These are phyloP conservation scores for Ustilago loliicola DNA, from an alignment of 1,284 basidiomycete species.

Conservation along the genomic window DNA sequence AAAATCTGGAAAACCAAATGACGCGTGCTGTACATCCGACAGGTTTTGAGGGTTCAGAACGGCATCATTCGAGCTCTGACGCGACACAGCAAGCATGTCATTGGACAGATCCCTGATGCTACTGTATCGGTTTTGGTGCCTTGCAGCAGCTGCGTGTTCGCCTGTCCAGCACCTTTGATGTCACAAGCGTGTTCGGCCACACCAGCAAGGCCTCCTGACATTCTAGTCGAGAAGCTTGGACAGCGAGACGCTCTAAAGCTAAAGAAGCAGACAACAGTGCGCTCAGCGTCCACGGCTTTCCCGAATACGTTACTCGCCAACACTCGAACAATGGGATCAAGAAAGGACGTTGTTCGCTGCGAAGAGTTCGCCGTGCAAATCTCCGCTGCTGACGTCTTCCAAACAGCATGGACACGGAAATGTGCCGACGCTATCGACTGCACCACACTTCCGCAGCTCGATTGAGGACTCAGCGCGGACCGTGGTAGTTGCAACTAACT, in stretches of 20 bases:
- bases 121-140: background rate
- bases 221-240: too few species aligned
- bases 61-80: too few species aligned
- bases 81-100: too few species aligned
- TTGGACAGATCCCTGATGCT: background rate
- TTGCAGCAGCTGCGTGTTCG: conserved; percentile 2
- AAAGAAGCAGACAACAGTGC: background rate
- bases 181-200: too few species aligned
- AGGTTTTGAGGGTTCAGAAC: conserved; percentile 1
- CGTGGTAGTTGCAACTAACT: background rate
- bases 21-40: background rate
- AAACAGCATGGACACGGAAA: conserved; percentile 6
- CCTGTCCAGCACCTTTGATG: background rate
- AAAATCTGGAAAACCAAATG: background rate
- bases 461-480: too few species aligned
- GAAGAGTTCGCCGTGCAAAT: too few species aligned
- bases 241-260: too few species aligned
- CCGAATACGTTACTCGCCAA: background rate
- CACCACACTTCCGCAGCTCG: background rate
- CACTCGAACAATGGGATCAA: background rate
- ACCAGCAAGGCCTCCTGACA: too few species aligned
- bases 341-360: too few species aligned
- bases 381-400: background rate
- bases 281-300: background rate
- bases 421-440: background rate